Conservation (phyloP, 2,329 filamentous ascomycete genomes). For the Calonectria pseudoreteaudii region DNA sequence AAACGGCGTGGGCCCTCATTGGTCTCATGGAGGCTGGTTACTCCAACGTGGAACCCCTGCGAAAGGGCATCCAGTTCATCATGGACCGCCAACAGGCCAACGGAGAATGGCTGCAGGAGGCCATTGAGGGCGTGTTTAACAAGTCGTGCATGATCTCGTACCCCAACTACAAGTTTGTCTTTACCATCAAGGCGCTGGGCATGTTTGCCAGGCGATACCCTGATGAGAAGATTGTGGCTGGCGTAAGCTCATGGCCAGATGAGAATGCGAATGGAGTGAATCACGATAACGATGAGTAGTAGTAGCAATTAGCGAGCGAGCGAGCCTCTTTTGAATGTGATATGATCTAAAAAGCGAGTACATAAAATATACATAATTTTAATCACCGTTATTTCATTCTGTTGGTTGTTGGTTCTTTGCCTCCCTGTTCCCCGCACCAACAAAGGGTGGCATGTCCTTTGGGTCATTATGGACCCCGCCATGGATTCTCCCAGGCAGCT, state of each 20-base stretch:
- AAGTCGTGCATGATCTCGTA: slow-evolving; percentile 99
- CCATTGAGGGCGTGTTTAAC: slow-evolving; percentile 98
- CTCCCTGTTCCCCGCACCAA: not conserved
- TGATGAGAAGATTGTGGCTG: slow-evolving; percentile 64
- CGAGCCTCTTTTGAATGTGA: not conserved
- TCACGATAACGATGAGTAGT: not conserved
- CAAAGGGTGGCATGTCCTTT: not conserved
- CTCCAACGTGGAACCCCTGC: slow-evolving; percentile 78
- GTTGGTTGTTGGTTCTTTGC: not conserved
- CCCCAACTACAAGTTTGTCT: slow-evolving; percentile 98
- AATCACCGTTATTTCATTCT: not conserved
- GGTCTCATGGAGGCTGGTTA: slow-evolving; percentile 86
- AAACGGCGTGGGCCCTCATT: slow-evolving; percentile 92
- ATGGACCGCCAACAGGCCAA: slow-evolving; percentile 88
- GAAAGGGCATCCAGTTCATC: slow-evolving; percentile 81
- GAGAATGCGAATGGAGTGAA: not conserved
- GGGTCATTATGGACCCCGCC: not conserved
- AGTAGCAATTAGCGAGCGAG: not conserved
- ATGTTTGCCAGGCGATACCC: slow-evolving; percentile 84
- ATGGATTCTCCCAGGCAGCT: slow-evolving; percentile 8
- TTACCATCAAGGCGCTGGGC: slow-evolving; percentile 92
- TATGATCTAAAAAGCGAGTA: not conserved
- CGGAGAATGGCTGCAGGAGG: slow-evolving; percentile 95
- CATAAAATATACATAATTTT: slow-evolving; percentile 4
- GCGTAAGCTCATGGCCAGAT: slow-evolving; percentile 22